Evolutionary conservation across 2,329 filamentous ascomycete species (phyloP).

Genomic region (Pseudogymnoascus verrucosus): DNA sequence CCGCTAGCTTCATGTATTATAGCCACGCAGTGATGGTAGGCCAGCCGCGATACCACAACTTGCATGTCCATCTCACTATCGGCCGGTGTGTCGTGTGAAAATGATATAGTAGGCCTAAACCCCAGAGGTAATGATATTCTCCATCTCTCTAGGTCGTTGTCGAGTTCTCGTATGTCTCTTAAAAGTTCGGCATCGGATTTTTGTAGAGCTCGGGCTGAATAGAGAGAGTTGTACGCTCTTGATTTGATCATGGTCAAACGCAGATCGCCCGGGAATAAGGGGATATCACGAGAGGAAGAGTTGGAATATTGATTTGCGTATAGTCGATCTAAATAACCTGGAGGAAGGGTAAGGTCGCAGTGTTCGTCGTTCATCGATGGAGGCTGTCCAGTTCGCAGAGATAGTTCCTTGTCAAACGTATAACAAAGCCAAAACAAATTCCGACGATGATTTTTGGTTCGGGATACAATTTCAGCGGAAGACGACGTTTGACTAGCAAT

Average conservation of each 20-base stretch:
- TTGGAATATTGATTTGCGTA: not conserved
- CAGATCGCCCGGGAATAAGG: conserved; percentile 39
- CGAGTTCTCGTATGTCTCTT: conserved; percentile 46
- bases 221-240: conserved; percentile 39
- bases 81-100: conserved; percentile 26
- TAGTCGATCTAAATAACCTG: conserved; percentile 29
- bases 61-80: conserved; percentile 35
- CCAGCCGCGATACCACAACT: conserved; percentile 40
- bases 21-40: conserved; percentile 48
- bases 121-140: conserved; percentile 38
- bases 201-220: conserved; percentile 38
- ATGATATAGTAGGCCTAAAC: conserved; percentile 41
- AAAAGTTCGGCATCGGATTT: conserved; percentile 49
- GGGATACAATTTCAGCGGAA: not conserved
- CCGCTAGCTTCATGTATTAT: conserved; percentile 48
- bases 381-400: conserved; percentile 44
- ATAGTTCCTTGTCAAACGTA: conserved; percentile 47
- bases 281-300: not conserved
- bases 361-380: conserved; percentile 43
- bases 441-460: conserved; percentile 25
- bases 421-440: conserved; percentile 49
- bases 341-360: conserved; percentile 44
- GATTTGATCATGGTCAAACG: conserved; percentile 44
- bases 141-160: conserved; percentile 49
- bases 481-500: not conserved